Evolutionary conservation across 768 basidiomycete species (phyloP).

Genomic region (Tulasnella sp.): DNA sequence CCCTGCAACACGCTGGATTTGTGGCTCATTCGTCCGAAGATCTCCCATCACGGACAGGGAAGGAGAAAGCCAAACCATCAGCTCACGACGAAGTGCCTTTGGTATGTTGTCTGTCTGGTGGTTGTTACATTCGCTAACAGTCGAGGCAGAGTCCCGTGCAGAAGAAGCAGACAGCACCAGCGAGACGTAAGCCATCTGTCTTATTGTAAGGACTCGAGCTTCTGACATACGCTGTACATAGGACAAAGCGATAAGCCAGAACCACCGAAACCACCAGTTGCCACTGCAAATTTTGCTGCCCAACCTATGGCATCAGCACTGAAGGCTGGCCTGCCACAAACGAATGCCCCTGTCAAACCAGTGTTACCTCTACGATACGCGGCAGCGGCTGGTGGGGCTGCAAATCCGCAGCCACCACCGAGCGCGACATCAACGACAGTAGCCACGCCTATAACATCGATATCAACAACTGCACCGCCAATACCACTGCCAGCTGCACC

Average conservation of each 20-base stretch:
- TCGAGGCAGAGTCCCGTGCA: constrained; percentile 16
- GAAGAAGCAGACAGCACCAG: constrained; percentile 36
- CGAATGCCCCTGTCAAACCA: constrained; percentile 35
- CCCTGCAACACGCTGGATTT: neutral
- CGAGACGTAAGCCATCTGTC: constrained; percentile 49
- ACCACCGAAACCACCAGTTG: constrained; percentile 53
- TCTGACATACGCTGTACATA: constrained; percentile 8
- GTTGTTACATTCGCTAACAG: neutral
- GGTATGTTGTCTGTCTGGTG: neutral
- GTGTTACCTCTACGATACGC: constrained; percentile 73
- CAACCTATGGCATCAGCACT: constrained; percentile 67
- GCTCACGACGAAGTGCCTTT: constrained; percentile 42
- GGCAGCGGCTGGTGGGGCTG: constrained; percentile 70
- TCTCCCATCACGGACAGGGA: constrained; percentile 47
- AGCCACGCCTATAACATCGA: constrained; percentile 24
- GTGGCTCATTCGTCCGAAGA: constrained; percentile 30
- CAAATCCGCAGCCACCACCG: constrained; percentile 29
- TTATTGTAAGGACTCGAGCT: neutral
- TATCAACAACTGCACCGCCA: constrained; percentile 22
- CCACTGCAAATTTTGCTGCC: constrained; percentile 67
- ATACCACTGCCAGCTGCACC: constrained; percentile 32
- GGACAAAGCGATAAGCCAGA: constrained; percentile 9
- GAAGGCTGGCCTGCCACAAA: constrained; percentile 52
- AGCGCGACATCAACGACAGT: constrained; percentile 26
- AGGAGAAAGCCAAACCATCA: constrained; percentile 34